phyloP scores from a whole-genome alignment of 1,139 yeast species.

The Saccharomyces hybrid region DNA sequence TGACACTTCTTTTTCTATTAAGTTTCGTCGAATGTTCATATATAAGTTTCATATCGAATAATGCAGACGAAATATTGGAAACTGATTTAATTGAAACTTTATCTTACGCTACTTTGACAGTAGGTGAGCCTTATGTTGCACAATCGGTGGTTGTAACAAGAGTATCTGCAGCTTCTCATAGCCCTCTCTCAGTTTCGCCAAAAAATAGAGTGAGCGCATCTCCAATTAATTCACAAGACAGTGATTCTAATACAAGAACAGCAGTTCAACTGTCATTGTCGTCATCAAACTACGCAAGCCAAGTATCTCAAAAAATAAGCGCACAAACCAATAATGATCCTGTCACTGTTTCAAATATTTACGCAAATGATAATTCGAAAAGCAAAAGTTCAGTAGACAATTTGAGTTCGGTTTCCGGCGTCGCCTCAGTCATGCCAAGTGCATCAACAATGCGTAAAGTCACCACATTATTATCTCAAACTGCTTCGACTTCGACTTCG shows the following conservation, averaged over 20 bases:
- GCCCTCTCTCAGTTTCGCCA: not conserved
- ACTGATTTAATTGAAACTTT: not conserved
- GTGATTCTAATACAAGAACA: not conserved
- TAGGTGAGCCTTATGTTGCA: not conserved
- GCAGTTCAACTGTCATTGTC: too few relatives aligned
- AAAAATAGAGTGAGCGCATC: not conserved
- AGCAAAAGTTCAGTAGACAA: not conserved
- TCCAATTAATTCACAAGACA: not conserved
- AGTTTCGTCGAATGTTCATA: slow-evolving; percentile 2
- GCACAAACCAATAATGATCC: too few relatives aligned
- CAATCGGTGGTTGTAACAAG: not conserved
- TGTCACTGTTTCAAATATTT: not conserved
- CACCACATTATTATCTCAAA: slow-evolving; percentile 9
- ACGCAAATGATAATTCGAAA: not conserved
- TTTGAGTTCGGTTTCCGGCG: not conserved
- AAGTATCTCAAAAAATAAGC: too few relatives aligned
- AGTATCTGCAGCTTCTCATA: not conserved
- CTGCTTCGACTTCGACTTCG: slow-evolving; percentile 23
- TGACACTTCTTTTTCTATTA: slow-evolving; percentile 1
- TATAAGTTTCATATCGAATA: not conserved
- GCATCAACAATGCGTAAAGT: slow-evolving; percentile 5
- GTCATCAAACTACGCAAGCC: too few relatives aligned
- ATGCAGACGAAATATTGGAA: not conserved
- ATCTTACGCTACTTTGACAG: not conserved
- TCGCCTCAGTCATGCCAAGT: not conserved